phyloP scores from a whole-genome alignment of 345 rosid genomes.

The Sapria himalayana region DNA sequence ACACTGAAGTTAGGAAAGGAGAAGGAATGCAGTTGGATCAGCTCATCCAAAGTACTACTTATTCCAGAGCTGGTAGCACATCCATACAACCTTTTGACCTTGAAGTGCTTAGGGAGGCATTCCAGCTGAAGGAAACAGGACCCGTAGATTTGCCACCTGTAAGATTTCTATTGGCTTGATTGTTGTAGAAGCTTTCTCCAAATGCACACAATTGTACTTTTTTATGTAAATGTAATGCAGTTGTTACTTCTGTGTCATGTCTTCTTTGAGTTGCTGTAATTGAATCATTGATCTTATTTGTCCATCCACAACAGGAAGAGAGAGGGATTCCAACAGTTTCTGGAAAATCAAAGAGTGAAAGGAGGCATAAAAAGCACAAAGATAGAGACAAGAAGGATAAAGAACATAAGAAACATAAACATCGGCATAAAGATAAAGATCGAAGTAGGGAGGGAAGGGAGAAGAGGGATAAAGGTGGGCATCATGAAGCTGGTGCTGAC shows the following conservation, averaged over 20 bases:
- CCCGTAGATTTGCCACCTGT: conserved; percentile 50
- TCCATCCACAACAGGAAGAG: too few species aligned
- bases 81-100: conserved; percentile 56
- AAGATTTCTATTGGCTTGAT: conserved; percentile 11
- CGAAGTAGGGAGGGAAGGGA: conserved; percentile 67
- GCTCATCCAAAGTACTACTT: conserved; percentile 28
- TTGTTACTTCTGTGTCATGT: conserved; percentile 1
- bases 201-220: too few species aligned
- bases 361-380: conserved; percentile 80
- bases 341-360: conserved; percentile 47
- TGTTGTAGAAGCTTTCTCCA: too few species aligned
- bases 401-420: conserved; percentile 86
- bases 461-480: conserved; percentile 61
- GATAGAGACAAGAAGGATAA: conserved; percentile 70
- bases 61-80: conserved; percentile 21
- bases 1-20: conserved; percentile 67
- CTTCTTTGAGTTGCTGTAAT: too few species aligned
- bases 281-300: too few species aligned
- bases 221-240: not conserved
- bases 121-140: conserved; percentile 42
- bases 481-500: conserved; percentile 58
- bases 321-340: conserved; percentile 62
- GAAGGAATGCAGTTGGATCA: conserved; percentile 83
- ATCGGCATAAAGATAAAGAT: conserved; percentile 52
- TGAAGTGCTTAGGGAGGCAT: conserved; percentile 51